Evolutionary conservation across 768 basidiomycete genomes (phyloP).

Genomic region (Chalciporus sphaerocephalus): DNA sequence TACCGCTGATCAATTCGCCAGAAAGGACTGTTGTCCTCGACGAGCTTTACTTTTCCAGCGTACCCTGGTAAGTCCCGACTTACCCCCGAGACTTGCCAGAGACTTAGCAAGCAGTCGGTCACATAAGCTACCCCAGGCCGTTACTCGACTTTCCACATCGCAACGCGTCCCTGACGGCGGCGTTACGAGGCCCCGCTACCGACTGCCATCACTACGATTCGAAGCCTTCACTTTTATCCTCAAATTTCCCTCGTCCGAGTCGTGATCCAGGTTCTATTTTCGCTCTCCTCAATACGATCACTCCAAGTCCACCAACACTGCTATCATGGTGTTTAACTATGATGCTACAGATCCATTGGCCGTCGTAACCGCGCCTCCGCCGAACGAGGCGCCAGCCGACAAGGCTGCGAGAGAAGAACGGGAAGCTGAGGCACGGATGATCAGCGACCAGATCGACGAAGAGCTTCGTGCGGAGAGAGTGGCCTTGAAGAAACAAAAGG

Average conservation of each 20-base stretch:
- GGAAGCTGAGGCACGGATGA: slow-evolving; percentile 55
- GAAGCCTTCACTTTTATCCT: background rate
- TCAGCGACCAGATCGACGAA: slow-evolving; percentile 63
- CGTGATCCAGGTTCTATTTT: background rate
- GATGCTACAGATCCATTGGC: slow-evolving; percentile 55
- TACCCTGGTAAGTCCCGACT: too few species aligned
- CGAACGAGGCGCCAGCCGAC: slow-evolving; percentile 50
- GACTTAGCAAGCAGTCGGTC: background rate
- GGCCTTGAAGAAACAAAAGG: slow-evolving; percentile 41
- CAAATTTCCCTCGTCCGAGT: background rate
- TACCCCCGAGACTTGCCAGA: too few species aligned
- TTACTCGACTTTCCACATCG: slow-evolving; percentile 2
- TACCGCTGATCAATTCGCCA: too few species aligned
- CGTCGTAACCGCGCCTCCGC: slow-evolving; percentile 52
- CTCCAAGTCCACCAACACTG: background rate
- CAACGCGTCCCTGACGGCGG: slow-evolving; percentile 6
- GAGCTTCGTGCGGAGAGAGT: slow-evolving; percentile 47
- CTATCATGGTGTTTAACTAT: slow-evolving; percentile 28
- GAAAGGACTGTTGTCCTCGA: too few species aligned
- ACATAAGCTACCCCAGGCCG: background rate
- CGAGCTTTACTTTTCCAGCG: too few species aligned
- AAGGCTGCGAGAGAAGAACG: slow-evolving; percentile 38
- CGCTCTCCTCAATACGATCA: background rate
- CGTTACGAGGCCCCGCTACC: slow-evolving; percentile 6
- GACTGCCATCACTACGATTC: background rate